Conservation (phyloP, 495 filamentous ascomycete genomes). For the Xylaria sp. region DNA sequence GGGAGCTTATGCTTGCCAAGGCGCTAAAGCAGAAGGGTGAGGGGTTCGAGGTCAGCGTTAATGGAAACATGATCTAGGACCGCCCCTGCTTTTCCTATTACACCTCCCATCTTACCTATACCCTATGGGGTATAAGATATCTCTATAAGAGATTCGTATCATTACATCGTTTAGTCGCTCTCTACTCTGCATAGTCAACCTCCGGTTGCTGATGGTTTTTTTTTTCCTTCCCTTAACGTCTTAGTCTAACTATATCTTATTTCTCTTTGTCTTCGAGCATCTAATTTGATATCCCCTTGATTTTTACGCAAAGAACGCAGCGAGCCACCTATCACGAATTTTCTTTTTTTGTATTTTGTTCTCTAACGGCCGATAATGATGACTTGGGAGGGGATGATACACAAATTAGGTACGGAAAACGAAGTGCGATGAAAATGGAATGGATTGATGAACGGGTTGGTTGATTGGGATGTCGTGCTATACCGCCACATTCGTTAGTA, state of each 20-base stretch:
- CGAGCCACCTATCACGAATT: conserved; percentile 29
- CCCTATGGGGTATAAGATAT: background rate
- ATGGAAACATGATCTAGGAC: conserved; percentile 75
- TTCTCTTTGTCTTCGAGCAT: conserved; percentile 20
- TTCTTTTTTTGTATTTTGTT: conserved; percentile 26
- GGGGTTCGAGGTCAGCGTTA: conserved; percentile 81
- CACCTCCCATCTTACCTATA: background rate
- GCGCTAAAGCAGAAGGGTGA: conserved; percentile 82
- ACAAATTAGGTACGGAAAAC: conserved; percentile 5
- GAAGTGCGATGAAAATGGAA: conserved; percentile 16
- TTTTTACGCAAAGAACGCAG: conserved; percentile 32
- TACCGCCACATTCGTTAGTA: conserved; percentile 24
- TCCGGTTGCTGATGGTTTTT: background rate
- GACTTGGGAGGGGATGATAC: background rate
- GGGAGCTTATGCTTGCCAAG: conserved; percentile 95
- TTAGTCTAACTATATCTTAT: background rate
- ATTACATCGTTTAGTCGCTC: background rate
- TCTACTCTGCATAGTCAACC: conserved; percentile 14
- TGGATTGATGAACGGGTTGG: conserved; percentile 15
- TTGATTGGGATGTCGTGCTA: conserved; percentile 14
- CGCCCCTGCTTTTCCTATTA: background rate
- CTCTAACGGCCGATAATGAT: conserved; percentile 21
- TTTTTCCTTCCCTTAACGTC: background rate
- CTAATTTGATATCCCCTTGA: conserved; percentile 28
- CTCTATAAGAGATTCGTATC: background rate